Evolutionary conservation across 2,329 filamentous ascomycete species (phyloP), one percentile per base, ranked within the genome.

Genomic region (Talaromyces albobiverticillius): DNA sequence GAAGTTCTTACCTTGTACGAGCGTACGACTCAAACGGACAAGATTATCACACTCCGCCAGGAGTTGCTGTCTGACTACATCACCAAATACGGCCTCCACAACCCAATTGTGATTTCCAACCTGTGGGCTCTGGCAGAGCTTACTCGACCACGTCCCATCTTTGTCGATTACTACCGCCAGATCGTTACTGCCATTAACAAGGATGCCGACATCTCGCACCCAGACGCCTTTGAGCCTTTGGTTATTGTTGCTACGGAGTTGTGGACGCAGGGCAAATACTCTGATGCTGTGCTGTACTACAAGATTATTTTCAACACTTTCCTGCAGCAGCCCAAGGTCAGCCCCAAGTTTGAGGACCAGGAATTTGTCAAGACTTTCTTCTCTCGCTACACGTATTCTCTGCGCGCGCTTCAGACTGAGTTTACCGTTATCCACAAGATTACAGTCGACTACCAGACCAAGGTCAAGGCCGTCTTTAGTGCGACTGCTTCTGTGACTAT

Each of bases 101-200:
- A 75, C 57, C 51, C 64, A 5, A 60, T 62, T 16, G 72, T 73
- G 4, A 67, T 75, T 54, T 64, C 69, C 57, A 65, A 62, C 25
- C 62, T 75, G 5, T 68, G 66, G 64, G 68, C 61, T 3, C 53
- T 75, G 45, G 72, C 70, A 13, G 62, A 71, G 29, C 58, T 72
- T 6, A 70, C 71, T 10, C 62, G 64, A 3, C 70, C 71, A 10
- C 67, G 69, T 4, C 67, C 70, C 0, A 60, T 69, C 31, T 71
- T 64, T 40, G 55, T 74, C 14, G 67, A 72, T 32, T 75, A 75
- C 59, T 73, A 73, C 54, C 65, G 64, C 52, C 67, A 64, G 29
- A 70, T 74, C 45, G 64, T 74, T 18, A 61, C 60, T n/a, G 60
- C 58, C 8, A 38, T 74, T 51, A 75, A 75, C 62, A 74, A 73